Base-by-base conservation (phyloP, 2,329 filamentous ascomycete genomes). In the Westerdykella sp. region DNA sequence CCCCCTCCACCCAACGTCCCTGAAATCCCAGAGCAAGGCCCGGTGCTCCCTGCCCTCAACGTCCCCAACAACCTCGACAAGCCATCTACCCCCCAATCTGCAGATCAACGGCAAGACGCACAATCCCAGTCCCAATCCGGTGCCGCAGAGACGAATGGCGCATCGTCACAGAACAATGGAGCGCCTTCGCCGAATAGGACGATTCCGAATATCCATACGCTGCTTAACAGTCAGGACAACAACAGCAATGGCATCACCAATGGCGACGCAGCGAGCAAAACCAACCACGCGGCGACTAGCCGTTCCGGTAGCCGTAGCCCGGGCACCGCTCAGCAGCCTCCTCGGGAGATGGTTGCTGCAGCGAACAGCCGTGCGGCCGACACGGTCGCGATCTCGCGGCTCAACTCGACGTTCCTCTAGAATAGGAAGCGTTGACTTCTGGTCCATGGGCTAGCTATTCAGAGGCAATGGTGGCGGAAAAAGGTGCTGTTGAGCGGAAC, bases 191-290 rank as follows among this genome's bases (percentile, higher is more conserved):
- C 59, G 21, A 60, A 62, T 54, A 65, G 64, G 36, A 68, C 68
- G 2, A 77, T 81, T 22, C 79, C 79, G 7, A 76, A 73, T 50
- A 78, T 80, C 44, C 72, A 37, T 14, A 40, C 48, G 2, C 38
- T 50, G 21, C 40, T 50, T n/a, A 50, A 50, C 34, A 35, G 32
- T 11, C 32, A 35, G 9, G 32, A 35, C 10, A 12, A 35, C 9
- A 71, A 70, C 45, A 63, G 57, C 11, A 12, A 3, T 12, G 11
- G 9, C 7, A 28, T 10, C 11, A 12, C 40, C 50, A 16, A 37
- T 30, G 4, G 35, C 37, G 13, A 35, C 25, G 25, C 23, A 25
- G 23, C 25, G 9, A 28, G 25, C 25, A 28, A 28, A 12, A 10
- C 25, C 11, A 25, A 41, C 22, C 14, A 5, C 39, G 12, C 34